Conservation (phyloP, 2,329 filamentous ascomycete species). For the Verticillium alfalfae region DNA sequence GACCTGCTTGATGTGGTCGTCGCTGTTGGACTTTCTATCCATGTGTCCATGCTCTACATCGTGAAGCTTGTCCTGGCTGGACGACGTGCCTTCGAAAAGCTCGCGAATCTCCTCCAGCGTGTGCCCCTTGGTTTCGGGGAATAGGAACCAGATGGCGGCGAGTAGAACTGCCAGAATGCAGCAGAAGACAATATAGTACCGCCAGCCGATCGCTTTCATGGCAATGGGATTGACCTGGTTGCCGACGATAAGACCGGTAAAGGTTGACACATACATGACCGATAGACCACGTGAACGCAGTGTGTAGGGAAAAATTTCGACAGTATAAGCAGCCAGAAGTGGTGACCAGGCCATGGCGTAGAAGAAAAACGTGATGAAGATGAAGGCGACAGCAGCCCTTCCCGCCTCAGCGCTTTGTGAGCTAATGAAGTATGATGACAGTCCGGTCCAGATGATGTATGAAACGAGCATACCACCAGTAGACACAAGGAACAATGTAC, state of each 20-base stretch:
- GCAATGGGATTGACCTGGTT: slow-evolving; percentile 35
- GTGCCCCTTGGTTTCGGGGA: slow-evolving; percentile 24
- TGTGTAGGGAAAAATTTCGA: slow-evolving; percentile 20
- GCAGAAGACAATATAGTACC: slow-evolving; percentile 33
- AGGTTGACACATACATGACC: slow-evolving; percentile 6
- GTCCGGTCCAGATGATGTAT: slow-evolving; percentile 31
- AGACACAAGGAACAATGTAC: slow-evolving; percentile 23
- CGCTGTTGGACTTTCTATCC: neutral
- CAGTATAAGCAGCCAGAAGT: slow-evolving; percentile 20
- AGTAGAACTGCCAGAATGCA: slow-evolving; percentile 24
- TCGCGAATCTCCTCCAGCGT: slow-evolving; percentile 22
- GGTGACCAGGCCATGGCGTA: slow-evolving; percentile 29
- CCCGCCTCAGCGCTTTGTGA: slow-evolving; percentile 15
- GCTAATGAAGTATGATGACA: slow-evolving; percentile 12
- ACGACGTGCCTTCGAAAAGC: slow-evolving; percentile 18
- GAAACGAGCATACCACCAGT: slow-evolving; percentile 25
- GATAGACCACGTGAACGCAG: slow-evolving; percentile 9
- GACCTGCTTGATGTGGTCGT: neutral
- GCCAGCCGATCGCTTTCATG: slow-evolving; percentile 28
- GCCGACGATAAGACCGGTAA: slow-evolving; percentile 20
- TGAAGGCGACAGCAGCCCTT: slow-evolving; percentile 22
- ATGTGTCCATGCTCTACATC: neutral
- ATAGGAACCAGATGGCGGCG: slow-evolving; percentile 28
- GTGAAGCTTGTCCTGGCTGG: neutral
- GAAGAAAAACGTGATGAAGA: slow-evolving; percentile 30